Percentiles rank a stretch among this genome's conserved stretches.
phyloP scores from a whole-genome alignment of 495 filamentous ascomycete genomes.

The Neurospora cerealis region DNA sequence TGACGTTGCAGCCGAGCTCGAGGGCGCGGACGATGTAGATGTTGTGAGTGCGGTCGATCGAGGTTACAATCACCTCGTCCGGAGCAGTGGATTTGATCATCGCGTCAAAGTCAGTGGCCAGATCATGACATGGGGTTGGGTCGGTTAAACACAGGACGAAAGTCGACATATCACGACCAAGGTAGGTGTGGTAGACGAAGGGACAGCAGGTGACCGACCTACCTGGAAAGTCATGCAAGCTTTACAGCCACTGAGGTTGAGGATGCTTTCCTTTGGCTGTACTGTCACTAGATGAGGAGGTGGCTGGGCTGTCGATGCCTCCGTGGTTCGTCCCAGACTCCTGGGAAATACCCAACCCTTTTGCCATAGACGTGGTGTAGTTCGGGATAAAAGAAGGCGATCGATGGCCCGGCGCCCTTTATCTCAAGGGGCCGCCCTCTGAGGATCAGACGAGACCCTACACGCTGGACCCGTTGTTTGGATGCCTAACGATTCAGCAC shows the following conservation, averaged over 20 bases:
- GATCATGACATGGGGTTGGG: background rate
- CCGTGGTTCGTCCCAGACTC: background rate
- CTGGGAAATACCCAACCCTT: background rate
- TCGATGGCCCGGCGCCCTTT: background rate
- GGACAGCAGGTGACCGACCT: background rate
- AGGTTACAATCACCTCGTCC: constrained; percentile 48
- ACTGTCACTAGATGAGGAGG: background rate
- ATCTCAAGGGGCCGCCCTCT: background rate
- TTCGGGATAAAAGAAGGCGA: background rate
- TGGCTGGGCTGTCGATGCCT: background rate
- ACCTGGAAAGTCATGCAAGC: background rate
- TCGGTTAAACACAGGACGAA: background rate
- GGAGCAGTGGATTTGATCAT: constrained; percentile 45
- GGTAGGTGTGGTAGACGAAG: background rate
- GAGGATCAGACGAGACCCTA: background rate
- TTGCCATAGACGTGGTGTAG: background rate
- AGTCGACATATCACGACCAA: background rate
- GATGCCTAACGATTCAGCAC: background rate
- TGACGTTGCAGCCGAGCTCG: constrained; percentile 45
- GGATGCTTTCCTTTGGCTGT: background rate
- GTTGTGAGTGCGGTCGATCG: constrained; percentile 49
- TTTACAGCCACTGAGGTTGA: background rate
- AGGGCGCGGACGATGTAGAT: constrained; percentile 45
- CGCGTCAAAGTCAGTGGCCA: constrained; percentile 39
- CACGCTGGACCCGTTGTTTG: background rate